phyloP scores from a whole-genome alignment of 257 asterid species.

The Nicotiana otophora region DNA sequence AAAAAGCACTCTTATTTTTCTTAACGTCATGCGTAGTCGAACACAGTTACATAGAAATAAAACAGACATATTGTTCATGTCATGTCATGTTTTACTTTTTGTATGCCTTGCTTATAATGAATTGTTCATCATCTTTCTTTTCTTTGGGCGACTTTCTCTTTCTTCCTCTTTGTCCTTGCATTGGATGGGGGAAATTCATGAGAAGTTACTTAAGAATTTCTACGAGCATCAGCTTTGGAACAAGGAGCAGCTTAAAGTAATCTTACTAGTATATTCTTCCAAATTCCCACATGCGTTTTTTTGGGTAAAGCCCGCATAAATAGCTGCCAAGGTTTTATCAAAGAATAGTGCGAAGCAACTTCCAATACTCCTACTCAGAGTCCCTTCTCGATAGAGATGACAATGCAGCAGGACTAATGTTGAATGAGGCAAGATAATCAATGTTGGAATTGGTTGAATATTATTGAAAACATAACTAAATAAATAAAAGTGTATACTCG shows the following conservation, averaged over 20 bases:
- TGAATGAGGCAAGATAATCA: background rate
- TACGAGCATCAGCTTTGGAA: background rate
- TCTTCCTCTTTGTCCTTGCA: background rate
- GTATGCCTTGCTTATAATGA: background rate
- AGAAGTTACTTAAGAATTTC: background rate
- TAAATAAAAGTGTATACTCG: too few species aligned
- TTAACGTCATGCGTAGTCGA: too few species aligned
- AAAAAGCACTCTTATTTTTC: too few species aligned
- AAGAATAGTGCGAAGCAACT: background rate
- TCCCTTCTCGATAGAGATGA: background rate
- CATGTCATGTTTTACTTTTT: background rate
- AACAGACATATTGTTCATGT: too few species aligned
- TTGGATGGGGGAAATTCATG: background rate
- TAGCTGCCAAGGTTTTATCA: background rate
- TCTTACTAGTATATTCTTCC: background rate
- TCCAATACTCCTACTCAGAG: background rate
- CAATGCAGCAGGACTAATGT: background rate
- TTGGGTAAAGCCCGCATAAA: background rate
- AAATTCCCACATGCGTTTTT: background rate
- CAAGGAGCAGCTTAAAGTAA: background rate
- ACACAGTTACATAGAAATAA: too few species aligned
- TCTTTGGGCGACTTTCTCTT: background rate
- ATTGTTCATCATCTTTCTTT: background rate
- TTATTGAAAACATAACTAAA: too few species aligned
- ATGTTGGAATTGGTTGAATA: too few species aligned